Base-by-base conservation (phyloP, 345 rosid species). In the Kandelia obovata region DNA sequence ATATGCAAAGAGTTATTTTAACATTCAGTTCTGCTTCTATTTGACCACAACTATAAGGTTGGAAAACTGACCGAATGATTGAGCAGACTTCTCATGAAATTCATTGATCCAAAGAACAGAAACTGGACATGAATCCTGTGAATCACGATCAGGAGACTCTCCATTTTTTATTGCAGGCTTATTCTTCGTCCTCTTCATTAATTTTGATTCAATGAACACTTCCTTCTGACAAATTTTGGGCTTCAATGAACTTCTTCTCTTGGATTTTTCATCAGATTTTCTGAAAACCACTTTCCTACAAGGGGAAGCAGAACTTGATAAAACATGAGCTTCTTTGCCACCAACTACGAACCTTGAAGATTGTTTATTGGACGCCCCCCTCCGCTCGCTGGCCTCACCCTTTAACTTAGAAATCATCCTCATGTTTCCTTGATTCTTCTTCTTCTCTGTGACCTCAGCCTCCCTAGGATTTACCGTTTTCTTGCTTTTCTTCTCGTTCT, bases 51-150 rank as follows among this genome's bases (percentile, higher is more conserved):
- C 17, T 3, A 13, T 13, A 43, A 43, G 17, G 19, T 43, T 23
- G 9, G 68, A 55, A 69, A 75, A 71, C 84, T 60, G 34, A 86
- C 96, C 88, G 72, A 8, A 10, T 9, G 87, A 66, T 43, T 43
- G 49, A 43, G 49, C 49, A 11, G 49, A 11, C 49, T 43, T 15
- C 49, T 43, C 49, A 0, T 3, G 19, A 43, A 43, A 13, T 43
- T 13, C 19, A 13, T 11, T 43, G 49, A 43, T 15, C 49, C 49
- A 43, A 11, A 43, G 49, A 75, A 87, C 88, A 67, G 91, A 89
- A 34, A 84, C 78, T 1, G 89, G 92, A 73, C 83, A 84, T 37
- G 89, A 82, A 72, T 71, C 73, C 11, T 78, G 80, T 10, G 81
- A 77, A 53, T 66, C 73, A 25, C 61, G 47, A 21, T 72, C 75